These are phyloP conservation scores for Brassica carinata DNA, from an alignment of 345 rosid species.

Conservation along the genomic window DNA sequence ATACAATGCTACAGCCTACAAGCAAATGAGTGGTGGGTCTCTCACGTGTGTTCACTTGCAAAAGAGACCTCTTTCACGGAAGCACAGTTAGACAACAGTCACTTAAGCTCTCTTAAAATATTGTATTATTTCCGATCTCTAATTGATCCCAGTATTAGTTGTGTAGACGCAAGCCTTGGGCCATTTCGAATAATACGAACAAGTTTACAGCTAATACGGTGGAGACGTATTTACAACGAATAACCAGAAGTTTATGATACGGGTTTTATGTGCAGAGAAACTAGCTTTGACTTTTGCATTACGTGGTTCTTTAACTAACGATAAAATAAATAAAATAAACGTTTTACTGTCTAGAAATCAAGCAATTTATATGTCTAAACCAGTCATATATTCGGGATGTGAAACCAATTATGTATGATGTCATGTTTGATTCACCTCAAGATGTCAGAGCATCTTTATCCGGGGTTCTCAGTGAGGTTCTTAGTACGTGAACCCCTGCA, in stretches of 20 bases:
- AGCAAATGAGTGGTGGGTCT: conserved; percentile 21
- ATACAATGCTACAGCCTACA: background rate
- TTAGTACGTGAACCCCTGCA: no score
- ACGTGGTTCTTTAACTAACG: background rate
- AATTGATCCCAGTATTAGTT: background rate
- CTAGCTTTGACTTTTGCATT: background rate
- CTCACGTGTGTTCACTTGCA: conserved; percentile 28
- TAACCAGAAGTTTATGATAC: background rate
- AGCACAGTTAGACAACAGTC: conserved; percentile 18
- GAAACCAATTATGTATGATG: background rate
- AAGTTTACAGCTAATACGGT: background rate
- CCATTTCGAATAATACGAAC: background rate
- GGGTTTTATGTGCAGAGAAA: background rate
- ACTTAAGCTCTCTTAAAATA: conserved; percentile 14
- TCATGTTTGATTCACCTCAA: background rate
- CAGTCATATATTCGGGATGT: background rate
- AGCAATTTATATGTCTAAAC: background rate
- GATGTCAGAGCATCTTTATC: no score
- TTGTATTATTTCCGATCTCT: background rate
- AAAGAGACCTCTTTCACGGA: conserved; percentile 34
- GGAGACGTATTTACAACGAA: background rate
- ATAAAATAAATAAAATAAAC: background rate
- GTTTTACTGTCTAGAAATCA: background rate
- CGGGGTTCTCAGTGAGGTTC: no score
- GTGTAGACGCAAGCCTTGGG: background rate